Evolutionary conservation across 1,139 yeast species (phyloP).

Genomic region (Protomyces inundatus): DNA sequence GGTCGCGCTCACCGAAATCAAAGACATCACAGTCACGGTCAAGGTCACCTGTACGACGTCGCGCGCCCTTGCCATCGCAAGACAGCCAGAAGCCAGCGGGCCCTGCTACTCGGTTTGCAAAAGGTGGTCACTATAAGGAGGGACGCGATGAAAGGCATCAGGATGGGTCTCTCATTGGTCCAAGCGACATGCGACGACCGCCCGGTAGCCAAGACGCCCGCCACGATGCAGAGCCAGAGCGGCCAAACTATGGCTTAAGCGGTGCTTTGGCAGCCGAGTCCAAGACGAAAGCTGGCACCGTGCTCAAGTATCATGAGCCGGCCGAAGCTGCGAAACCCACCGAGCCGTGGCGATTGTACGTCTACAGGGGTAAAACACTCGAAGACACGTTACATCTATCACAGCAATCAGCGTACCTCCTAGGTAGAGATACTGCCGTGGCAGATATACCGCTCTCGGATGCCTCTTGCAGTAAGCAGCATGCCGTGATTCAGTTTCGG

Average conservation of each 20-base stretch:
- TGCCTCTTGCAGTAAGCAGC: constrained; percentile 49
- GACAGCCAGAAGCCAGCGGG: neutral
- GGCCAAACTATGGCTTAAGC: constrained; percentile 45
- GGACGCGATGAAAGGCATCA: neutral
- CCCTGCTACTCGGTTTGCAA: neutral
- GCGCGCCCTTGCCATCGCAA: neutral
- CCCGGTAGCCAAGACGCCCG: neutral
- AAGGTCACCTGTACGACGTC: neutral
- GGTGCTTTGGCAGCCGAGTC: constrained; percentile 48
- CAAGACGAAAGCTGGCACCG: constrained; percentile 42
- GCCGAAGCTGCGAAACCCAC: constrained; percentile 42
- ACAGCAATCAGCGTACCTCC: constrained; percentile 39
- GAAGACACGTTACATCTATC: constrained; percentile 38
- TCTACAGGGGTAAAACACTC: constrained; percentile 35
- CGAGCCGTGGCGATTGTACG: constrained; percentile 35
- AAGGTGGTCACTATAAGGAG: neutral
- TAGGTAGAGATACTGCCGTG: constrained; percentile 48
- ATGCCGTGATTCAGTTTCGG: constrained; percentile 54
- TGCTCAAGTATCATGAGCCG: constrained; percentile 47
- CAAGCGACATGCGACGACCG: neutral
- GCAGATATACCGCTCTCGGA: constrained; percentile 47
- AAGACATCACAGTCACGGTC: neutral
- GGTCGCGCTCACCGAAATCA: neutral
- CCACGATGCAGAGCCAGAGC: constrained; percentile 31
- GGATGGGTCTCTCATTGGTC: neutral